phyloP scores from a whole-genome alignment of 257 asterid species.

The Solanum chiquidenum region DNA sequence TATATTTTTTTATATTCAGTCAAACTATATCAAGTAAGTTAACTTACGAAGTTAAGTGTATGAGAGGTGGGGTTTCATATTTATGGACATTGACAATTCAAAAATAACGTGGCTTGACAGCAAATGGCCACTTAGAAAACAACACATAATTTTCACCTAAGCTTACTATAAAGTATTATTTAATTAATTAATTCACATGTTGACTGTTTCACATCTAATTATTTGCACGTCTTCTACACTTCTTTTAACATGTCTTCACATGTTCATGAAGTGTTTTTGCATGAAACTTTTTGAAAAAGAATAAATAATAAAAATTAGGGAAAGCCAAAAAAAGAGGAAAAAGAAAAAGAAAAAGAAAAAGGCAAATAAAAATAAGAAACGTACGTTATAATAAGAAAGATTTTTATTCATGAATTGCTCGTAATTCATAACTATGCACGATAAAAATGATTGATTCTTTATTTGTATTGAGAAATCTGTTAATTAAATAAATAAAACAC shows the following conservation, averaged over 20 bases:
- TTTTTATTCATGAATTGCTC: background rate
- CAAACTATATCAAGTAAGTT: too few relatives aligned
- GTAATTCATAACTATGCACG: too few relatives aligned
- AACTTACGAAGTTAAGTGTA: background rate
- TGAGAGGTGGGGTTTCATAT: background rate
- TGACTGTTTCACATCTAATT: background rate
- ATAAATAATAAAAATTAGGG: background rate
- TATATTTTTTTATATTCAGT: accelerated
- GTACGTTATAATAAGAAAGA: background rate
- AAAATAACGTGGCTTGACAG: slow-evolving; percentile 19
- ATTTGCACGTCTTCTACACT: background rate
- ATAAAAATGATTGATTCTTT: background rate
- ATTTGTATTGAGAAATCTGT: too few relatives aligned
- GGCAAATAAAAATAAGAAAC: background rate
- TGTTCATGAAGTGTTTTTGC: background rate
- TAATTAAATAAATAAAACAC: too few relatives aligned
- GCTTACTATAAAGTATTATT: background rate
- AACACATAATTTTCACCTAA: background rate
- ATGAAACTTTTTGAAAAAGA: background rate
- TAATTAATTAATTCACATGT: background rate
- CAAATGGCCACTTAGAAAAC: background rate
- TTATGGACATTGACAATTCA: background rate
- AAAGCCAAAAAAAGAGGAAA: background rate
- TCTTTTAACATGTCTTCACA: background rate
- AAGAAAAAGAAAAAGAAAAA: background rate